phyloP scores from a whole-genome alignment of 257 asterid genomes.

The Petunia axillaris region DNA sequence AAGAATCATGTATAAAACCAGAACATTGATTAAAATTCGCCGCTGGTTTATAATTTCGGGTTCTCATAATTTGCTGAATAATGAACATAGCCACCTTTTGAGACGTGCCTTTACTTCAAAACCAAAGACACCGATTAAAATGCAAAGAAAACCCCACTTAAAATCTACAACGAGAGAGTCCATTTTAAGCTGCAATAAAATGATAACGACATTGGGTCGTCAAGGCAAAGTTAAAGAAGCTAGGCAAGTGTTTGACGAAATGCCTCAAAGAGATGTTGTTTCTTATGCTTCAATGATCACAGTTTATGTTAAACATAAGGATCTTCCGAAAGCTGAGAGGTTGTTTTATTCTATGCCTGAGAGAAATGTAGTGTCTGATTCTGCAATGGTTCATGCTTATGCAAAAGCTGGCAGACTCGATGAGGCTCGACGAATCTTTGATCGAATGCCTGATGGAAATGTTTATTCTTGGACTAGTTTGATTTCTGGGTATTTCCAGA shows the following conservation, averaged over 20 bases:
- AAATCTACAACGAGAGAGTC: neutral
- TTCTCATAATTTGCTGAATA: neutral
- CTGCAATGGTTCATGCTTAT: slow-evolving; percentile 66
- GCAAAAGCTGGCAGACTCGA: slow-evolving; percentile 51
- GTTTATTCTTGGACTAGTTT: slow-evolving; percentile 62
- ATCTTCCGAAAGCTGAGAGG: slow-evolving; percentile 49
- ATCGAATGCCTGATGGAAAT: slow-evolving; percentile 54
- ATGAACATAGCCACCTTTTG: neutral
- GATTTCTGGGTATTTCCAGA: slow-evolving; percentile 55
- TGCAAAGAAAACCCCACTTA: neutral
- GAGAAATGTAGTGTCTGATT: slow-evolving; percentile 61
- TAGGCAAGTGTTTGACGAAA: slow-evolving; percentile 45
- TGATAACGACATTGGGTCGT: slow-evolving; percentile 46
- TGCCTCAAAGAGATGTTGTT: slow-evolving; percentile 55
- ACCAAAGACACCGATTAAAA: neutral
- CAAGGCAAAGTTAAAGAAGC: slow-evolving; percentile 48
- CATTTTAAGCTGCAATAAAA: slow-evolving; percentile 38
- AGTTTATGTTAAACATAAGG: slow-evolving; percentile 52
- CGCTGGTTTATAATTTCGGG: neutral
- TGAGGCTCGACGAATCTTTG: slow-evolving; percentile 47
- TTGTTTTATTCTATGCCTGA: slow-evolving; percentile 49
- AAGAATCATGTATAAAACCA: neutral
- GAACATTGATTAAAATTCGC: neutral
- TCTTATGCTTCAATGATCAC: slow-evolving; percentile 58
- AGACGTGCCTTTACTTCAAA: slow-evolving; percentile 8